These are phyloP conservation scores for Daldinia eschscholtzii DNA, from an alignment of 2,329 filamentous ascomycete genomes.

Conservation along the genomic window DNA sequence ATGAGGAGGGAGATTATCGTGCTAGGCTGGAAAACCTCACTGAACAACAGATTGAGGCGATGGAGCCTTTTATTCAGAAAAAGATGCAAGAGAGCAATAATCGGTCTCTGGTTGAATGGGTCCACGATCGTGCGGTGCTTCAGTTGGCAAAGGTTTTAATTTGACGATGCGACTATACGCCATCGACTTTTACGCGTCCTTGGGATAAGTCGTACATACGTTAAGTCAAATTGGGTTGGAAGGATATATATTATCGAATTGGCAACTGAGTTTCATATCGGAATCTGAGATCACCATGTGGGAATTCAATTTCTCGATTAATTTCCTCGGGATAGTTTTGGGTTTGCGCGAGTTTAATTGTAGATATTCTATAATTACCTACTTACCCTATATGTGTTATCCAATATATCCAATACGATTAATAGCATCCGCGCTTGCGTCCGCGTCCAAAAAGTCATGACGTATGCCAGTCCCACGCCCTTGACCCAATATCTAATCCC, in stretches of 20 bases:
- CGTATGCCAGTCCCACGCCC: slow-evolving; percentile 26
- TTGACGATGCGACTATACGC: background rate
- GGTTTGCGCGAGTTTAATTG: too few species aligned
- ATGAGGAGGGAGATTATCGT: background rate
- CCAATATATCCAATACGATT: too few species aligned
- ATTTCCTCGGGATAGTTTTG: too few species aligned
- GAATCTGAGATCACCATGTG: background rate
- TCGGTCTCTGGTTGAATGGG: background rate
- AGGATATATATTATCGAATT: too few species aligned
- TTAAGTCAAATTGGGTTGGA: too few species aligned
- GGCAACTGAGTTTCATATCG: background rate
- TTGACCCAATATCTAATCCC: slow-evolving; percentile 17
- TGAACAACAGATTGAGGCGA: background rate
- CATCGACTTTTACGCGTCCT: too few species aligned
- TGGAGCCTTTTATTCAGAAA: background rate
- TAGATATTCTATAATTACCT: too few species aligned
- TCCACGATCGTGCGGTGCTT: background rate
- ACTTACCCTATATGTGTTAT: too few species aligned
- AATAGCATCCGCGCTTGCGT: slow-evolving; percentile 1
- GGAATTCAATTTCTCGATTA: background rate
- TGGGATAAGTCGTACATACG: too few species aligned
- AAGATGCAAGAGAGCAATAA: background rate
- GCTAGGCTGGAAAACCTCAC: background rate
- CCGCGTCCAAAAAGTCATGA: slow-evolving; percentile 31
- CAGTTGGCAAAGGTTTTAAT: background rate